Evolutionary conservation across 2,329 filamentous ascomycete genomes (phyloP), one percentile per base, ranked within the genome.

Genomic region (Penicillium sp.): DNA sequence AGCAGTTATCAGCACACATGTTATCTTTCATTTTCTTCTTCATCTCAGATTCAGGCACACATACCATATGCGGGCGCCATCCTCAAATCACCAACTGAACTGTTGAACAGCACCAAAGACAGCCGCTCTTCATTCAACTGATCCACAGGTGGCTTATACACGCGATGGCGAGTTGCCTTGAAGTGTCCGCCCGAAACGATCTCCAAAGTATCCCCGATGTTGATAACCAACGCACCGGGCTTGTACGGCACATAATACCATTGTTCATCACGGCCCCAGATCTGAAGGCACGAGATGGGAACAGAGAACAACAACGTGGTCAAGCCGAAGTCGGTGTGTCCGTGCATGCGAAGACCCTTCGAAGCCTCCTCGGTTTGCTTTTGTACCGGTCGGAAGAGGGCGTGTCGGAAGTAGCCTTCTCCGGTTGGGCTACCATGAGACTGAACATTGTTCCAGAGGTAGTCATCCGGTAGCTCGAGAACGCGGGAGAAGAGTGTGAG

Each of bases 241-340:
- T 72, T 68, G 51, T 61, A 65, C 7, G 55, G 61, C 0, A 75
- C 74, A 17, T 73, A 71, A 35, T 74, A 71, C 75, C 75, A 77
- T 48, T 72, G 56, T 22, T 74, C 69, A 26, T 70, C 61, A 4
- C 65, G 68, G 45, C 58, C 70, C 65, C 70, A 73, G 22, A 77
- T 72, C 54, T 77, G 74, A 2, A 77, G 64, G 1, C 70, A 72
- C 0, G 73, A 71, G 15, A 77, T 69, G 3, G 73, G 71, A n/a
- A 76, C 72, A 2, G 67, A 71, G 63, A 75, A 76, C 0, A 76
- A 63, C 12, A 75, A 57, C 0, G 74, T 77, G 0, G 73, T 67
- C 6, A 69, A 64, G 6, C 73, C 74, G 44, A 74, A 76, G 48
- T 77, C 74, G 0, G 73, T 75, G 61, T 77, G 75, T 2, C 72